Evolutionary conservation across 108 stramenopile species (phyloP), one percentile per base, ranked within the genome.

Genomic region (Pelagomonas calceolata): DNA sequence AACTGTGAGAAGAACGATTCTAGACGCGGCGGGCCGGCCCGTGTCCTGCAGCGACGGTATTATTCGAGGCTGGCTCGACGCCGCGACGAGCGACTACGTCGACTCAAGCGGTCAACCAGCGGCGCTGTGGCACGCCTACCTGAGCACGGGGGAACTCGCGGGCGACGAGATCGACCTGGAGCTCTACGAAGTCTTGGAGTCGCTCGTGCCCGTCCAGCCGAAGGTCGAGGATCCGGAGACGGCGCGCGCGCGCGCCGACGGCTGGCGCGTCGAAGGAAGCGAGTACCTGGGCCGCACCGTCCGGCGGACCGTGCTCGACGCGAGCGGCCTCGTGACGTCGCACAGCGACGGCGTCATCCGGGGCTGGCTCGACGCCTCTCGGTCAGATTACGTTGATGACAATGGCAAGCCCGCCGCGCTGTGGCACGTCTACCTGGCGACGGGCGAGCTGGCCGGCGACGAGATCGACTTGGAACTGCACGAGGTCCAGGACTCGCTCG

Each of bases 151-250:
- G 21, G 21, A 60, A 26, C 21, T 60, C 51, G 51, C 51, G 21
- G 51, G 51, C 51, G 73, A 74, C 34, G 73, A 74, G 67, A 67
- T 68, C 10, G 73, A 74, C 32, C 30, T 37, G 16, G 32, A 30
- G 32, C 46, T 74, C 34, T 0, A 64, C 33, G 66, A 43, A 12
- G 39, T 43, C 9, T 12, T 43, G 9, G 39, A 43, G 12, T 43
- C 39, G 5, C 39, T 43, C 9, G 39, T 43, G 9, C 39, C 39
- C 39, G 9, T 43, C 39, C 9, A 43, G 39, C n/a, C n/a, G n/a
- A n/a, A n/a, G n/a, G n/a, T n/a, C n/a, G n/a, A n/a, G n/a, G n/a
- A n/a, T n/a, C n/a, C n/a, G n/a, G n/a, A n/a, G n/a, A n/a, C n/a
- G n/a, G n/a, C n/a, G n/a, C n/a, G n/a, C n/a, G n/a, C n/a, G n/a